Percentiles rank a stretch among this genome's conserved stretches.
phyloP scores from a whole-genome alignment of 176 grass and related monocot species.

The Juncus inflexus region DNA sequence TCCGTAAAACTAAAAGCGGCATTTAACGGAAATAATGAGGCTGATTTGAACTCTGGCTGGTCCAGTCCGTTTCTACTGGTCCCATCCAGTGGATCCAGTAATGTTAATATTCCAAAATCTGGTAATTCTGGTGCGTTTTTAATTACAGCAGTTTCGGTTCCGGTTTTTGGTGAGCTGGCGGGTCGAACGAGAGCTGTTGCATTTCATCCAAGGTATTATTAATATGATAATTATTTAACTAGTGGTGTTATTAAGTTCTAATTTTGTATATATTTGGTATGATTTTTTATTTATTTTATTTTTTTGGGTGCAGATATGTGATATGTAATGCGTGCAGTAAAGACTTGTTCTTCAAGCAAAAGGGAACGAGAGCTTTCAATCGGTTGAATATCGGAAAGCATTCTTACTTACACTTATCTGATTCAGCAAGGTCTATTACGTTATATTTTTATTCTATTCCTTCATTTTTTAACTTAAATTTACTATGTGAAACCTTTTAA shows the following conservation, averaged over 20 bases:
- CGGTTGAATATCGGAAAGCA: constrained; percentile 72
- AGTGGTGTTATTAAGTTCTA: constrained; percentile 17
- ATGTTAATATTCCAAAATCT: constrained; percentile 58
- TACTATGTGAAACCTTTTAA: constrained; percentile 13
- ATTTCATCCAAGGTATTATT: constrained; percentile 85
- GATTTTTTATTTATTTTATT: constrained; percentile 16
- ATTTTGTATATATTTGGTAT: constrained; percentile 18
- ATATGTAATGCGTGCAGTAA: constrained; percentile 96
- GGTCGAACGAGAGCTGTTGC: constrained; percentile 81
- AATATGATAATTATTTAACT: constrained; percentile 21
- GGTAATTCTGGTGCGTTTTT: constrained; percentile 73
- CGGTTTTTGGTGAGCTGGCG: constrained; percentile 77
- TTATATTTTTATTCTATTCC: constrained; percentile 8
- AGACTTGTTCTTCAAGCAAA: constrained; percentile 80
- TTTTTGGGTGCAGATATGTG: constrained; percentile 62
- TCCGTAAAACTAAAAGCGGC: constrained; percentile 73
- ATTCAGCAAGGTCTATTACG: constrained; percentile 56
- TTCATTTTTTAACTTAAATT: background rate
- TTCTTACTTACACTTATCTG: constrained; percentile 90
- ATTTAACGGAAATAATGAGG: constrained; percentile 41
- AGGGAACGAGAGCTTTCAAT: constrained; percentile 72
- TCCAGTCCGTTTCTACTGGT: constrained; percentile 74
- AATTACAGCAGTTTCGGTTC: constrained; percentile 59
- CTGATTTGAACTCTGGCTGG: constrained; percentile 54
- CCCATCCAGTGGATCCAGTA: constrained; percentile 73